Percentiles rank a stretch among this genome's conserved stretches.
Conservation (phyloP, 1,139 yeast genomes). For the Magnusiomyces tetraspermus region DNA sequence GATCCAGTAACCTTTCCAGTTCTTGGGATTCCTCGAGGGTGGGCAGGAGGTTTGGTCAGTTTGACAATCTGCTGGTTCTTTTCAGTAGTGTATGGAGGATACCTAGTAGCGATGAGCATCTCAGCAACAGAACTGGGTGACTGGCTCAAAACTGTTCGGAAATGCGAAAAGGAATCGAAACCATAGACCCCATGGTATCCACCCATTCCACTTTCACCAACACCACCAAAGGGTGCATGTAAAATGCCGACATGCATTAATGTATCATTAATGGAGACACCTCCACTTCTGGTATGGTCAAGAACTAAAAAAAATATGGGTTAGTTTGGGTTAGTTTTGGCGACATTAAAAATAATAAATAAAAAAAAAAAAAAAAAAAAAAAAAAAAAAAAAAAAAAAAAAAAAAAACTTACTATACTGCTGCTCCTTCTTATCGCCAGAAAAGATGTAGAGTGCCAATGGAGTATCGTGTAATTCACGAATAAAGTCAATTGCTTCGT, state of each 20-base stretch:
- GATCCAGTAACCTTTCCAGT: neutral
- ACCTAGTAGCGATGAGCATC: conserved; percentile 3
- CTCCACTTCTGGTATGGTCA: conserved; percentile 62
- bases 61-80: neutral
- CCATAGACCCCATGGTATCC: conserved; percentile 70
- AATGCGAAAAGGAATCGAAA: conserved; percentile 66
- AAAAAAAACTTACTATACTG: conserved; percentile 25
- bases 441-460: conserved; percentile 69
- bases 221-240: conserved; percentile 87
- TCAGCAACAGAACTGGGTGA: conserved; percentile 28
- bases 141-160: conserved; percentile 59
- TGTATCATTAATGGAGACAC: conserved; percentile 60
- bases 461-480: conserved; percentile 66
- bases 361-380: neutral
- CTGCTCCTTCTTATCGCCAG: conserved; percentile 45
- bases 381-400: neutral
- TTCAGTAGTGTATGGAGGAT: conserved; percentile 9
- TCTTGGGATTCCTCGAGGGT: neutral
- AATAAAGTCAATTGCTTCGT: conserved; percentile 43
- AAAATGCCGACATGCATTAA: conserved; percentile 60
- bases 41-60: neutral
- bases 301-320: too few species aligned
- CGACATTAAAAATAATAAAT: neutral
- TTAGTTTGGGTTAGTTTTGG: too few species aligned
- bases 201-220: conserved; percentile 69